phyloP scores from a whole-genome alignment of 78 protist genomes.

The Paratrimastix pyriformis region DNA sequence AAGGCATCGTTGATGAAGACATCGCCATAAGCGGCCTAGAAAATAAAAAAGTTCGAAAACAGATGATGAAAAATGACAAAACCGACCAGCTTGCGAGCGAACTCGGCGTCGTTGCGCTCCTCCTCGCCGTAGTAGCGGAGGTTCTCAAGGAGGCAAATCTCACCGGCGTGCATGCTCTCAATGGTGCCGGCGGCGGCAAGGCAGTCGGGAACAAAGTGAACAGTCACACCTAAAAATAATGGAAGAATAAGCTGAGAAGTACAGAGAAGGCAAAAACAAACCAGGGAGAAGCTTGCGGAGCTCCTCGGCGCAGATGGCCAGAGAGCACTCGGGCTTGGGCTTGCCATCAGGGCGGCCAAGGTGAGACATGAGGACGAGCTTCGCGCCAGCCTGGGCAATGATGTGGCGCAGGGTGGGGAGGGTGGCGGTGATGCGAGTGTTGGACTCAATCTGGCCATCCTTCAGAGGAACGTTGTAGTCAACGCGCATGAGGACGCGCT shows the following conservation, averaged over 20 bases:
- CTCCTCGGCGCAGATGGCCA: constrained; percentile 43
- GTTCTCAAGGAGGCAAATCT: constrained; percentile 88
- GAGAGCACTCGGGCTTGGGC: constrained; percentile 49
- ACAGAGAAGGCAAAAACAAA: no score
- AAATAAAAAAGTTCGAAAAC: background rate
- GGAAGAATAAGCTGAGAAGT: no score
- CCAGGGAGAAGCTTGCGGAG: constrained; percentile 17
- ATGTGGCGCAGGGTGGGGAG: constrained; percentile 85
- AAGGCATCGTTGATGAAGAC: constrained; percentile 96
- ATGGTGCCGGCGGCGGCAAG: constrained; percentile 50
- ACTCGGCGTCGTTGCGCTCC: constrained; percentile 72
- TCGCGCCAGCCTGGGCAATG: constrained; percentile 55
- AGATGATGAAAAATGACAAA: background rate
- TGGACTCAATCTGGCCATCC: constrained; percentile 44
- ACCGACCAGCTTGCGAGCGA: constrained; percentile 36
- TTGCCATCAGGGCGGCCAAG: constrained; percentile 98
- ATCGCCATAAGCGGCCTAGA: constrained; percentile 69
- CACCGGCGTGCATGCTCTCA: constrained; percentile 8
- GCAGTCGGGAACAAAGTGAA: constrained; percentile 73
- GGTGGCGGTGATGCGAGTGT: constrained; percentile 77
- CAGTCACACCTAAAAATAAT: constrained; percentile 22
- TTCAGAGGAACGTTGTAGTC: constrained; percentile 61
- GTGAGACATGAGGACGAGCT: constrained; percentile 83
- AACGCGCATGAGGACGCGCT: constrained; percentile 42
- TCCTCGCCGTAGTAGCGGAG: constrained; percentile 94